Percentiles rank a stretch among this genome's conserved stretches.
Evolutionary conservation across 2,329 filamentous ascomycete genomes (phyloP).

Genomic region (Pleochaeta shiraiana): DNA sequence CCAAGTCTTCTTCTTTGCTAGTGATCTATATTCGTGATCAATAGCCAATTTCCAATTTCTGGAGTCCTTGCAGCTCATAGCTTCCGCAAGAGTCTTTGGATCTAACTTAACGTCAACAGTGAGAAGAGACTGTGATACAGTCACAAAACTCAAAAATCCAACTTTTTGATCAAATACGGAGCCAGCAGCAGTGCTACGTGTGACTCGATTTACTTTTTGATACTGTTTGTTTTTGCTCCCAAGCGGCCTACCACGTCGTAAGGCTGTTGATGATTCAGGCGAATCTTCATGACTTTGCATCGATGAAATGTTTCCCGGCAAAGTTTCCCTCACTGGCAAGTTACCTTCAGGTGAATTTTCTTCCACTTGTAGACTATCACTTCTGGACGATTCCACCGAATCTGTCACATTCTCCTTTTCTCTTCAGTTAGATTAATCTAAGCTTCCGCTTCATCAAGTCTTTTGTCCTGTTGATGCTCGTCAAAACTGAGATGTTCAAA

Average conservation of each 20-base stretch:
- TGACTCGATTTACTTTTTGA: not conserved
- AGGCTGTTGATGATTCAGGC: not conserved
- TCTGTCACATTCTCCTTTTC: not conserved
- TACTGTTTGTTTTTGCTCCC: not conserved
- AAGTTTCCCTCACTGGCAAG: not conserved
- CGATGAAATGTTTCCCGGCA: not conserved
- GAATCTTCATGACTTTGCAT: no score
- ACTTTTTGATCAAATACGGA: not conserved
- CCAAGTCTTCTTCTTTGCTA: not conserved
- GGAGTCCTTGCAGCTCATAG: not conserved
- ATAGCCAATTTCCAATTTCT: not conserved
- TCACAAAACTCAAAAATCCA: not conserved
- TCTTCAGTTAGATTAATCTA: not conserved
- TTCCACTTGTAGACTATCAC: not conserved
- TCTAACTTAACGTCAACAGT: not conserved
- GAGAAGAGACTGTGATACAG: conserved; percentile 1
- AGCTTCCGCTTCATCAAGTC: not conserved
- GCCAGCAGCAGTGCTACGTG: not conserved
- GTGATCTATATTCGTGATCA: conserved; percentile 3
- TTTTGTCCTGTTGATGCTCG: not conserved
- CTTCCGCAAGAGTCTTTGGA: conserved; percentile 1
- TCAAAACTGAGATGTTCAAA: conserved; percentile 4
- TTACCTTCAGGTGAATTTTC: not conserved
- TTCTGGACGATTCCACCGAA: not conserved
- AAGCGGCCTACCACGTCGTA: not conserved